phyloP scores from a whole-genome alignment of 2,329 filamentous ascomycete species.

The Pseudogymnoascus sp. region DNA sequence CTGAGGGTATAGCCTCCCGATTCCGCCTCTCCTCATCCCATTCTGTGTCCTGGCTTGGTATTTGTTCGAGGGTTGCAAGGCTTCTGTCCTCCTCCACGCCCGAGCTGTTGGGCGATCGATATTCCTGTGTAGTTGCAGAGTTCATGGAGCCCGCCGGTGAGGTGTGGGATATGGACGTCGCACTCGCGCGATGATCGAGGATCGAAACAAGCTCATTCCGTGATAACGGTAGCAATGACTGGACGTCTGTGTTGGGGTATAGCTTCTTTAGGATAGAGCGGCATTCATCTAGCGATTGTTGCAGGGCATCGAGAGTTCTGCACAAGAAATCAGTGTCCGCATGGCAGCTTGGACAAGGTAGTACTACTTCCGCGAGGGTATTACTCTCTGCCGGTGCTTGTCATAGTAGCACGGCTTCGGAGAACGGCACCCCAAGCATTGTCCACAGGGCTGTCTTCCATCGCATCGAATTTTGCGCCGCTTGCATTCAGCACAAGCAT shows the following conservation, averaged over 20 bases:
- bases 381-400: constrained; percentile 68
- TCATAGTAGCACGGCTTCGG: constrained; percentile 74
- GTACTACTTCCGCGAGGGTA: constrained; percentile 66
- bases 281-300: constrained; percentile 54
- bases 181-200: constrained; percentile 37
- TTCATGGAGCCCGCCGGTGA: constrained; percentile 49
- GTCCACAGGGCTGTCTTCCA: constrained; percentile 72
- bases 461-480: constrained; percentile 79
- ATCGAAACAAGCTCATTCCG: constrained; percentile 53
- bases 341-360: neutral
- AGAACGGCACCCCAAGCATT: constrained; percentile 74
- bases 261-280: constrained; percentile 1
- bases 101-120: constrained; percentile 42
- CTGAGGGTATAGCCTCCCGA: constrained; percentile 49
- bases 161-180: constrained; percentile 30
- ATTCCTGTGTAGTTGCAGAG: constrained; percentile 41
- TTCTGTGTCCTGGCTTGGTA: constrained; percentile 56
- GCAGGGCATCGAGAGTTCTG: constrained; percentile 54
- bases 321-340: neutral
- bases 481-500: constrained; percentile 71
- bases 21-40: constrained; percentile 58
- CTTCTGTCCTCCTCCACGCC: constrained; percentile 40
- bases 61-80: constrained; percentile 54
- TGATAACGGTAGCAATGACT: constrained; percentile 53
- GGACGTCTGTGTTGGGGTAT: constrained; percentile 40